Conservation (phyloP, 768 basidiomycete genomes). For the Filobasidium wieringae region DNA sequence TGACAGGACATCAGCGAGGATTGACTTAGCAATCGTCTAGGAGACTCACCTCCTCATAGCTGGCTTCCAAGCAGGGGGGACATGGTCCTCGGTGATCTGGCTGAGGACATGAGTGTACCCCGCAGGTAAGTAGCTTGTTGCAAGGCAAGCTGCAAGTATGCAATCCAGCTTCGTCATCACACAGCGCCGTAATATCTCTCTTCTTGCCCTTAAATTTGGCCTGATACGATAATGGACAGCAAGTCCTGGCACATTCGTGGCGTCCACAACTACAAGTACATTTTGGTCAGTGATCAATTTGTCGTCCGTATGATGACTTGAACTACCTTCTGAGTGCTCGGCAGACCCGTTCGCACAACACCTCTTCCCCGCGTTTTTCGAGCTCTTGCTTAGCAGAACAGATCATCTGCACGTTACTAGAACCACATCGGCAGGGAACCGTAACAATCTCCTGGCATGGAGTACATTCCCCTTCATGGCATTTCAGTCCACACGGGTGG, state of each 20-base stretch:
- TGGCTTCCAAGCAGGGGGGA: slow-evolving; percentile 69
- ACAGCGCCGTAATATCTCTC: slow-evolving; percentile 41
- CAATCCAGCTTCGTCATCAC: slow-evolving; percentile 52
- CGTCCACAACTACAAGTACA: slow-evolving; percentile 59
- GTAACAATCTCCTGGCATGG: slow-evolving; percentile 61
- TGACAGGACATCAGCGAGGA: not conserved
- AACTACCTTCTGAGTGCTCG: slow-evolving; percentile 49
- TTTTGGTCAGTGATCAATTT: too few species aligned
- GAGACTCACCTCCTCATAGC: slow-evolving; percentile 70
- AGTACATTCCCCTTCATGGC: slow-evolving; percentile 69
- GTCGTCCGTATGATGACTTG: too few species aligned
- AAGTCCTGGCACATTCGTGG: slow-evolving; percentile 68
- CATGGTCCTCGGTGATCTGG: slow-evolving; percentile 75
- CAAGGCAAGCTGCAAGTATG: slow-evolving; percentile 79
- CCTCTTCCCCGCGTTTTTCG: slow-evolving; percentile 43
- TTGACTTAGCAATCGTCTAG: not conserved
- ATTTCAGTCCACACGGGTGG: slow-evolving; percentile 58
- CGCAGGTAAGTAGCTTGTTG: slow-evolving; percentile 55
- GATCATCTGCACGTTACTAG: slow-evolving; percentile 47
- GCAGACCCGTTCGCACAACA: slow-evolving; percentile 72
- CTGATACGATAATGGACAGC: slow-evolving; percentile 73
- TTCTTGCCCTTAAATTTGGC: slow-evolving; percentile 58
- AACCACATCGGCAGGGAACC: slow-evolving; percentile 77
- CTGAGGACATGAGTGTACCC: slow-evolving; percentile 65
- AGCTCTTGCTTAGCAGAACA: slow-evolving; percentile 46